Evolutionary conservation across 2,329 filamentous ascomycete species (phyloP).

Genomic region (Huntiella omanensis): DNA sequence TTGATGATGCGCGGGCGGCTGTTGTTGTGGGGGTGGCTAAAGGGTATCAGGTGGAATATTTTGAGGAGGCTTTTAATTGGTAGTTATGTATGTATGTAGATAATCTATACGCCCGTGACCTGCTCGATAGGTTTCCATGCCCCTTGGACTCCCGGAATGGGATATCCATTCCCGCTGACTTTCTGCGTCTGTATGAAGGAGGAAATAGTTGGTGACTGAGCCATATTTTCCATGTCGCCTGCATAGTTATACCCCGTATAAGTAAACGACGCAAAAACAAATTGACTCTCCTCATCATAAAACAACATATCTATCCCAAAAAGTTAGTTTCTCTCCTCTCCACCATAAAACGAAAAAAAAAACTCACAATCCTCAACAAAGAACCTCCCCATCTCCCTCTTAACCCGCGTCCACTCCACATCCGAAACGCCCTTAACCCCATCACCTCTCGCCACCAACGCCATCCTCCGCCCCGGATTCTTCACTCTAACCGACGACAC

Average conservation of each 20-base stretch:
- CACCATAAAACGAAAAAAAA: neutral
- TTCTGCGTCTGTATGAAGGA: too few species aligned
- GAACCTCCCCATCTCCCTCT: conserved; percentile 56
- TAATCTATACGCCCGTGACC: neutral
- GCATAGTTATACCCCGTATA: conserved; percentile 57
- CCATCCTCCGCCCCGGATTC: too few species aligned
- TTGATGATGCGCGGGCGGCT: conserved; percentile 23
- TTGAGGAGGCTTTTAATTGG: conserved; percentile 27
- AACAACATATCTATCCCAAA: conserved; percentile 46
- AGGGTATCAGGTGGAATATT: conserved; percentile 21
- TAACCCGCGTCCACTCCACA: conserved; percentile 58
- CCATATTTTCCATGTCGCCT: conserved; percentile 60
- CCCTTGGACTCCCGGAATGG: conserved; percentile 1
- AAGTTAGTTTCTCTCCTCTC: neutral
- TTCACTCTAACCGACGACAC: too few species aligned
- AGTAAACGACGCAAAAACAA: conserved; percentile 60
- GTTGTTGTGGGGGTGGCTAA: conserved; percentile 18
- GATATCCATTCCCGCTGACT: neutral
- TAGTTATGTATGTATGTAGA: conserved; percentile 12
- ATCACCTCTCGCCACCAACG: conserved; percentile 19
- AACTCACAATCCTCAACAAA: conserved; percentile 53
- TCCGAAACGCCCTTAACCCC: conserved; percentile 60
- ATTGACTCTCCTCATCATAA: conserved; percentile 41
- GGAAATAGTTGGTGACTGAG: conserved; percentile 45
- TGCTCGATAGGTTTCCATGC: conserved; percentile 7